Evolutionary conservation across 2,329 filamentous ascomycete species (phyloP).

Genomic region (Diaporthe batatas): DNA sequence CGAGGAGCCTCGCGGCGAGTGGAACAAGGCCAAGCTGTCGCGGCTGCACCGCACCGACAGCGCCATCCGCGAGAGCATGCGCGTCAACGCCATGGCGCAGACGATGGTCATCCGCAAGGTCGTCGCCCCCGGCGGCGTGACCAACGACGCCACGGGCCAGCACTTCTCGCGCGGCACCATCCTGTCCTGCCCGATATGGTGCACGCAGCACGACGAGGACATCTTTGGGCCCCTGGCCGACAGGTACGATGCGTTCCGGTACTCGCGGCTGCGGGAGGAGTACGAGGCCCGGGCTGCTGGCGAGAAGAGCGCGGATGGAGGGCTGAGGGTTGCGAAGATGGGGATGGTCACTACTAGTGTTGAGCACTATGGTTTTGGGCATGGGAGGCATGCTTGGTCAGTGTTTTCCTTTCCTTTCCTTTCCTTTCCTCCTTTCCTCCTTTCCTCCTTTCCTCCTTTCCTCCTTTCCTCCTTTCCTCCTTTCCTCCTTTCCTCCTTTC

Average conservation of each 20-base stretch:
- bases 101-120: conserved; percentile 63
- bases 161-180: conserved; percentile 30
- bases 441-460: no score
- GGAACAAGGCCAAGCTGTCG: conserved; percentile 61
- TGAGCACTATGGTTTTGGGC: conserved; percentile 66
- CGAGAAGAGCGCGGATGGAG: conserved; percentile 49
- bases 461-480: no score
- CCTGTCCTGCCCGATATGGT: conserved; percentile 59
- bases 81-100: conserved; percentile 61
- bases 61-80: conserved; percentile 66
- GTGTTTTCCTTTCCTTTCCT: conserved; percentile 44
- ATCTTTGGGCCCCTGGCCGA: conserved; percentile 57
- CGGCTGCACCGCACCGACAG: conserved; percentile 63
- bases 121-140: conserved; percentile 53
- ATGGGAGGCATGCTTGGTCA: conserved; percentile 66
- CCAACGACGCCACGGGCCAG: conserved; percentile 48
- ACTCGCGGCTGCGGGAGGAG: conserved; percentile 57
- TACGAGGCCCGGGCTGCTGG: conserved; percentile 49
- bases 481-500: no score
- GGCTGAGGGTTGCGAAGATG: conserved; percentile 55
- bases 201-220: conserved; percentile 61
- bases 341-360: conserved; percentile 68
- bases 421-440: no score
- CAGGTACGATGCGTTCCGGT: conserved; percentile 64
- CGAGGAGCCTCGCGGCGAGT: conserved; percentile 53